phyloP scores from a whole-genome alignment of 768 basidiomycete genomes.

The Suillus occidentalis region DNA sequence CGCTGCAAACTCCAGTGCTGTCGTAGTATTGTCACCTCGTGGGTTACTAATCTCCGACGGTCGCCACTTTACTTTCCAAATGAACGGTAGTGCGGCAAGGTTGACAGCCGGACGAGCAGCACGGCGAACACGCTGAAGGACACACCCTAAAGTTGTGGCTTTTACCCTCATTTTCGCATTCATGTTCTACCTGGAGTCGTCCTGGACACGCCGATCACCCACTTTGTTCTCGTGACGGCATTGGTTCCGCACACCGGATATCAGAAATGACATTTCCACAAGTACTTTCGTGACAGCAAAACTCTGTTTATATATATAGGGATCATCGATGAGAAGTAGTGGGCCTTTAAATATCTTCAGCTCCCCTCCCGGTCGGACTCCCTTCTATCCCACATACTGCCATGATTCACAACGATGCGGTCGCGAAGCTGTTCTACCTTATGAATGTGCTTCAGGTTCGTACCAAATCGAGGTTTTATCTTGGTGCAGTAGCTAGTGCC shows the following conservation, averaged over 20 bases:
- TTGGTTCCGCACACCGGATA: neutral
- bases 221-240: neutral
- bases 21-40: neutral
- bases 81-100: neutral
- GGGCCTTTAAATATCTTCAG: neutral
- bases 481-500: conserved; percentile 6
- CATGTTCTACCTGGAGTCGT: neutral
- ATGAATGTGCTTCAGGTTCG: neutral
- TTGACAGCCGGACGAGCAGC: neutral
- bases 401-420: neutral
- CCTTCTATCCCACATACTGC: neutral
- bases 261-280: neutral
- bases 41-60: neutral
- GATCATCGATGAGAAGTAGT: neutral
- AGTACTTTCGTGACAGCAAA: neutral
- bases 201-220: neutral
- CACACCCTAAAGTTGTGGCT: neutral
- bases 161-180: neutral
- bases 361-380: neutral
- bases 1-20: neutral
- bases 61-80: neutral
- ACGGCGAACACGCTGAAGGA: neutral
- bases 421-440: neutral
- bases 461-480: neutral
- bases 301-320: neutral